phyloP scores from a whole-genome alignment of 2,329 filamentous ascomycete species.

The Cryphonectria parasitica region DNA sequence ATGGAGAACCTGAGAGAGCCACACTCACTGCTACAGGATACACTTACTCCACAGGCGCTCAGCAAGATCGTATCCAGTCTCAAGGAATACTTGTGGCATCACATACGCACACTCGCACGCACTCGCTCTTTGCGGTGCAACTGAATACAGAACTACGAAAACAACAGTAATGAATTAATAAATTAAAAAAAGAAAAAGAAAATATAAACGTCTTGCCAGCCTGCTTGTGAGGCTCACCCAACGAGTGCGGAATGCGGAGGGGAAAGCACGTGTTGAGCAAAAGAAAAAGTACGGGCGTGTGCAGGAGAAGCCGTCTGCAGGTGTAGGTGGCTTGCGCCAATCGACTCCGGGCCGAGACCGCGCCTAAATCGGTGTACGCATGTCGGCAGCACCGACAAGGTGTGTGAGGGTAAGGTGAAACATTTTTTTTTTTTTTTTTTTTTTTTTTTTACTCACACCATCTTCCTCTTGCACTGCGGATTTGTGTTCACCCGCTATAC shows the following conservation, averaged over 20 bases:
- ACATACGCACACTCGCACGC: background rate
- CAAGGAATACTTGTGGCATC: background rate
- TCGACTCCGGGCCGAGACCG: background rate
- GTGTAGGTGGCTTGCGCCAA: conserved; percentile 1
- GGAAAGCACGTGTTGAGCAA: background rate
- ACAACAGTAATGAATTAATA: no score
- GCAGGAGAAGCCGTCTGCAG: background rate
- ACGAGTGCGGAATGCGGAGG: background rate
- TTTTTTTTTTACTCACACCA: background rate
- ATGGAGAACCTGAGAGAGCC: background rate
- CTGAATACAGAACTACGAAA: background rate
- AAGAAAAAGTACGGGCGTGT: background rate
- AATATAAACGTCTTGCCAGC: background rate
- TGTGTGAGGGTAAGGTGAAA: background rate
- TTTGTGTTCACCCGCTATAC: background rate
- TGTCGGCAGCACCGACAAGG: conserved; percentile 4
- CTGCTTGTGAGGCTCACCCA: background rate
- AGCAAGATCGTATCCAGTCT: background rate
- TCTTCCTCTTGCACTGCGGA: background rate
- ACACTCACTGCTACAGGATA: background rate
- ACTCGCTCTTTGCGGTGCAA: background rate
- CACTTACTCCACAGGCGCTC: background rate
- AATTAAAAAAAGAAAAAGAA: background rate
- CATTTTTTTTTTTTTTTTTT: background rate
- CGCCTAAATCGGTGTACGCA: background rate